Evolutionary conservation across 1,284 basidiomycete genomes (phyloP), one percentile per base, ranked within the genome.

Genomic region (Malassezia nana): DNA sequence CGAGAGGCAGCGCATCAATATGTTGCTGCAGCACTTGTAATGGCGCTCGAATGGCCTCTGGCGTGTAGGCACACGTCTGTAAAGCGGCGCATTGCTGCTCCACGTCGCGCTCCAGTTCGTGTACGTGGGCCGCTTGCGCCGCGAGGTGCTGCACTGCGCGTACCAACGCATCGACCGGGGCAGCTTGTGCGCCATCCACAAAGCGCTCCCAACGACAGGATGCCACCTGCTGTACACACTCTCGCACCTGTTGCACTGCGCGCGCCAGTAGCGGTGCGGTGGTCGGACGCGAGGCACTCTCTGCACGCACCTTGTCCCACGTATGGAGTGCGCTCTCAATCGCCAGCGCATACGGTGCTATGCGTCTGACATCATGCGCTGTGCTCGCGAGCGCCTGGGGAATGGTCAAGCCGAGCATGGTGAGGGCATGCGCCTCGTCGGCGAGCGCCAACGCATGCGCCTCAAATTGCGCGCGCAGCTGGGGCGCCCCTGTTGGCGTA

Each of bases 281-380:
- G 3, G 85, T 87, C 64, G 85, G 85, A 70, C 92, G 89, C 46
- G 60, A 55, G n/a, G 51, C 85, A 62, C 96, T 84, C 64, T 94
- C 77, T 65, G 88, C 87, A 69, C 91, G 77, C 0, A 89, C 94
- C 78, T 96, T 92, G 15, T 87, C 87, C 76, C 96, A 95, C 20
- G 89, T 96, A 67, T 91, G 79, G 12, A 96, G 89, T 0, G 90
- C 92, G 78, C 98, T 91, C 90, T 96, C 95, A 74, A 98, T 77
- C 18, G 65, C 62, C 57, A 96, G 92, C 2, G 94, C 94, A 78
- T 95, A 89, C 0, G 92, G 91, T 73, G 98, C 96, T 43, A 98
- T 89, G 63, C 90, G 80, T 78, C 95, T 96, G 59, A 91, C 91
- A 66, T 98, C 91, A 77, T 94, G 96, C 38, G 94, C 92, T 79